These are phyloP conservation scores for Diddensiella transvaalensis DNA, from an alignment of 805 yeast genomes.

Conservation along the genomic window DNA sequence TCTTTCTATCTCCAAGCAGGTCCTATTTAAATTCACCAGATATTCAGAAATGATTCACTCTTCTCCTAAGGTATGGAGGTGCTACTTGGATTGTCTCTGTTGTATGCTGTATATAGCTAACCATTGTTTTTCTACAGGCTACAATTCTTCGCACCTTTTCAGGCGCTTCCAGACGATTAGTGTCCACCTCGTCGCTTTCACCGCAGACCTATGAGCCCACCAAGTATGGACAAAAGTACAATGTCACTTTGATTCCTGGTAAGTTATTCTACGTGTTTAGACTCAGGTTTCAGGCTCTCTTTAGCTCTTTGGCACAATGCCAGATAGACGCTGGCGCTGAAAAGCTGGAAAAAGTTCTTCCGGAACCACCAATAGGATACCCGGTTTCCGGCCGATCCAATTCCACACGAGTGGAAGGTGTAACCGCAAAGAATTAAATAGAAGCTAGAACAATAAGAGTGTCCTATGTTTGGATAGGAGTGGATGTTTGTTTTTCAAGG, in stretches of 20 bases:
- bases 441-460: too few relatives aligned
- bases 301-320: neutral
- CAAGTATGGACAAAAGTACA: slow-evolving; percentile 90
- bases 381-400: slow-evolving; percentile 1
- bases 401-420: neutral
- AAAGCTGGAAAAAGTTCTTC: slow-evolving; percentile 2
- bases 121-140: too few relatives aligned
- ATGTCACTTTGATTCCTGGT: slow-evolving; percentile 86
- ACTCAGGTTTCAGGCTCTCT: too few relatives aligned
- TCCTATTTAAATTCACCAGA: neutral
- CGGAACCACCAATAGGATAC: neutral
- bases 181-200: slow-evolving; percentile 35
- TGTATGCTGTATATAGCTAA: too few relatives aligned
- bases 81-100: too few relatives aligned
- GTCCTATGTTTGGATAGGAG: too few relatives aligned
- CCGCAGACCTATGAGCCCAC: slow-evolving; percentile 41
- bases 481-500: neutral
- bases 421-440: too few relatives aligned
- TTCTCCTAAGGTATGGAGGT: neutral
- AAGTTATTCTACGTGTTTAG: slow-evolving; percentile 15
- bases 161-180: slow-evolving; percentile 19
- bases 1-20: neutral
- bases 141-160: neutral
- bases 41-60: neutral
- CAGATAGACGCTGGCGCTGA: neutral